phyloP scores from a whole-genome alignment of 495 filamentous ascomycete species.

The Lentithecium fluviatile region DNA sequence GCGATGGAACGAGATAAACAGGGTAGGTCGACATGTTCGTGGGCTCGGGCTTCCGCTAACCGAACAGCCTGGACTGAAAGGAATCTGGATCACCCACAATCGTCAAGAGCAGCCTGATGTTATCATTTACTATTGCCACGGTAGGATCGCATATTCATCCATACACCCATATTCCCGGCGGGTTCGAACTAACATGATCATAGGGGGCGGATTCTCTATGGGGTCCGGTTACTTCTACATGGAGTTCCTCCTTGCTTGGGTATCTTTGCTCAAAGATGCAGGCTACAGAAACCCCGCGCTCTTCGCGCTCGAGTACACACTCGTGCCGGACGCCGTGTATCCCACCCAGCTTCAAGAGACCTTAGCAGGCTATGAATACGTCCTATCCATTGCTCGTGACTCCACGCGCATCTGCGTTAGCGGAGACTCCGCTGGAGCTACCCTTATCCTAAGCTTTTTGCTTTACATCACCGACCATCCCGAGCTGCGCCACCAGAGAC shows the following conservation, averaged over 20 bases:
- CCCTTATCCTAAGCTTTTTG: conserved; percentile 64
- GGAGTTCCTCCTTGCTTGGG: conserved; percentile 70
- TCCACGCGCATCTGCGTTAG: conserved; percentile 59
- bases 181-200: not conserved
- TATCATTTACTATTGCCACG: conserved; percentile 72
- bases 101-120: conserved; percentile 58
- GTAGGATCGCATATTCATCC: conserved; percentile 42
- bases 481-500: conserved; percentile 47
- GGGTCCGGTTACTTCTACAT: conserved; percentile 77
- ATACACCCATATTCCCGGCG: too few species aligned
- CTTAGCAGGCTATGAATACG: conserved; percentile 63
- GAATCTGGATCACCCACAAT: conserved; percentile 61
- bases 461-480: conserved; percentile 53
- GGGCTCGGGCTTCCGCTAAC: not conserved
- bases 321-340: conserved; percentile 70
- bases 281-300: conserved; percentile 72
- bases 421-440: conserved; percentile 74
- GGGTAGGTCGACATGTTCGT: conserved; percentile 41
- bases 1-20: conserved; percentile 58
- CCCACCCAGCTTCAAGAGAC: conserved; percentile 68
- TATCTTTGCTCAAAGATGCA: conserved; percentile 53
- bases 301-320: conserved; percentile 74
- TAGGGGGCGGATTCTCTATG: conserved; percentile 75
- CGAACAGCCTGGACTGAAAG: conserved; percentile 48
- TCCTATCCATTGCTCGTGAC: conserved; percentile 54